Evolutionary conservation across 129 eudicot genomes (phyloP).

Genomic region (Artemisia tridentata): DNA sequence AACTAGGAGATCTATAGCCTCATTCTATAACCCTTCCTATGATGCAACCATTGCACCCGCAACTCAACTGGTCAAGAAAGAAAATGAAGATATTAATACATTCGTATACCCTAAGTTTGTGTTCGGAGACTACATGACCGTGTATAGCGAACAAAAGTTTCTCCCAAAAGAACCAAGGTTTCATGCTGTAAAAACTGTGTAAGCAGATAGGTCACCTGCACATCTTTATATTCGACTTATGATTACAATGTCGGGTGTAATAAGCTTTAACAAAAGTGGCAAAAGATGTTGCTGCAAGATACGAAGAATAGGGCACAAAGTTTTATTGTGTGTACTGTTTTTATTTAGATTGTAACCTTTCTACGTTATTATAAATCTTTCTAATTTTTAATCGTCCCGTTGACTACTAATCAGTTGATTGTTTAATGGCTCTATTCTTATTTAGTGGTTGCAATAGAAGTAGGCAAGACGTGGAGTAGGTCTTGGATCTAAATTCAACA

Average conservation of each 20-base stretch:
- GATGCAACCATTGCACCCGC: slow-evolving; percentile 63
- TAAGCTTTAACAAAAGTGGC: neutral
- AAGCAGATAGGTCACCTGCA: neutral
- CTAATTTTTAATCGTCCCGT: no score
- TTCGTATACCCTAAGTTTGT: slow-evolving; percentile 54
- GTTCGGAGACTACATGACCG: slow-evolving; percentile 75
- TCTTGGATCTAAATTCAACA: no score
- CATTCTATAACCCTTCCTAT: slow-evolving; percentile 62
- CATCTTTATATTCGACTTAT: neutral
- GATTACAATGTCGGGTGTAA: neutral
- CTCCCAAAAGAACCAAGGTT: slow-evolving; percentile 88
- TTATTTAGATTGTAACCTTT: neutral
- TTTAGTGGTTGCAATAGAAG: no score
- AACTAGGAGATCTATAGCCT: slow-evolving; percentile 59
- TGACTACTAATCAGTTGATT: no score
- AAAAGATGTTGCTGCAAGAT: neutral
- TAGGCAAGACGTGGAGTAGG: no score
- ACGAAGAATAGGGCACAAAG: neutral
- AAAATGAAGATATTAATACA: slow-evolving; percentile 7
- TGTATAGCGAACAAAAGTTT: slow-evolving; percentile 73
- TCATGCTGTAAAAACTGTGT: slow-evolving; percentile 48
- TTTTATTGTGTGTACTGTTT: neutral
- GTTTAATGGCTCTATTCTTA: no score
- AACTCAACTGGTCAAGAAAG: slow-evolving; percentile 32
- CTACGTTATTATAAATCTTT: no score